These are phyloP conservation scores for Peronosclerospora sorghi DNA, from an alignment of 352 stramenopile species.

Conservation along the genomic window DNA sequence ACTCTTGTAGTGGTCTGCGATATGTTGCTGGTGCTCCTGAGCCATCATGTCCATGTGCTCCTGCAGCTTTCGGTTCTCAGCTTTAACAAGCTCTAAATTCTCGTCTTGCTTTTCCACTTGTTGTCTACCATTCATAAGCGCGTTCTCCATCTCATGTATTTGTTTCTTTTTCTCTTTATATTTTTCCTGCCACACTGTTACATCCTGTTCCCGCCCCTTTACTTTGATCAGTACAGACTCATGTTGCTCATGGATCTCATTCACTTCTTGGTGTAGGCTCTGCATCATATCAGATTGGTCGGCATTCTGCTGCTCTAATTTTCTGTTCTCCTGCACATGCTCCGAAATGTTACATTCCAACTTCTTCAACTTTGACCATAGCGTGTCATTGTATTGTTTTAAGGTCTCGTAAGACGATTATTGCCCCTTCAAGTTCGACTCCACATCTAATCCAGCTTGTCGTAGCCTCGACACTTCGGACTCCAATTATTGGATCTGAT, in stretches of 20 bases:
- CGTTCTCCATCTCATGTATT: slow-evolving; percentile 21
- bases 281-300: slow-evolving; percentile 30
- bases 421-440: slow-evolving; percentile 32
- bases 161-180: slow-evolving; percentile 26
- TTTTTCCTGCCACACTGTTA: slow-evolving; percentile 25
- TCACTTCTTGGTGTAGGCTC: slow-evolving; percentile 31
- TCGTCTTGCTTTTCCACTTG: slow-evolving; percentile 23
- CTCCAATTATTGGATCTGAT: slow-evolving; percentile 42
- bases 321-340: slow-evolving; percentile 33
- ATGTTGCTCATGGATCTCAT: slow-evolving; percentile 31
- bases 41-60: slow-evolving; percentile 28
- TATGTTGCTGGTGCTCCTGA: slow-evolving; percentile 39
- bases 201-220: slow-evolving; percentile 23
- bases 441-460: slow-evolving; percentile 35
- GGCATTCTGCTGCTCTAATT: slow-evolving; percentile 24
- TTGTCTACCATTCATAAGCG: slow-evolving; percentile 17
- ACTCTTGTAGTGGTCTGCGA: slow-evolving; percentile 32
- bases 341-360: slow-evolving; percentile 32
- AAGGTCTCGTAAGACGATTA: slow-evolving; percentile 24
- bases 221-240: slow-evolving; percentile 24
- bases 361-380: slow-evolving; percentile 32
- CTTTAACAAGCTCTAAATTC: slow-evolving; percentile 27
- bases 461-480: slow-evolving; percentile 37
- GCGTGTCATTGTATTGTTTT: slow-evolving; percentile 28
- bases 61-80: slow-evolving; percentile 35